phyloP scores from a whole-genome alignment of 139 green algal species.

The Pleodorina starrii region DNA sequence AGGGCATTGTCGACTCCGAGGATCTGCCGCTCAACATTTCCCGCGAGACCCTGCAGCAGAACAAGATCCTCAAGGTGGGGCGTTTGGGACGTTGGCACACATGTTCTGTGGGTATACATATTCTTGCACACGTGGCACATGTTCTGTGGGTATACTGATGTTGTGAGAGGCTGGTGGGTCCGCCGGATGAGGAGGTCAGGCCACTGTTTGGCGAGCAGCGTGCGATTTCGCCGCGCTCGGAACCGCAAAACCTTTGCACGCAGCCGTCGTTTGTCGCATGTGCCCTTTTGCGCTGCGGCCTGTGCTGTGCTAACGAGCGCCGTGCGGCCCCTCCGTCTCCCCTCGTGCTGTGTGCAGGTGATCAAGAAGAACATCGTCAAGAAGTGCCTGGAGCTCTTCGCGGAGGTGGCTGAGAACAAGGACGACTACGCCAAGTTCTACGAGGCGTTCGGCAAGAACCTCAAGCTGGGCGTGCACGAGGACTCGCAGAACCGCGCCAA shows the following conservation, averaged over 20 bases:
- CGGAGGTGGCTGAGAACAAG: constrained; percentile 99
- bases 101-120: too few species aligned
- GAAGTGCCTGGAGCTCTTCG: constrained; percentile 99
- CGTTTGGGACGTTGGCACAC: not conserved
- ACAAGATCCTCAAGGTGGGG: constrained; percentile 99
- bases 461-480: constrained; percentile 99
- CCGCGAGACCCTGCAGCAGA: constrained; percentile 99
- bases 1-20: constrained; percentile 99
- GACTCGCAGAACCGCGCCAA: constrained; percentile 97
- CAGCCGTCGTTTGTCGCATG: too few species aligned
- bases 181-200: too few species aligned
- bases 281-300: too few species aligned
- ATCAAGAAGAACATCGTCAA: constrained; percentile 99
- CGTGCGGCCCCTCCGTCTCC: too few species aligned
- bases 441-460: constrained; percentile 99
- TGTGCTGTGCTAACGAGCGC: too few species aligned
- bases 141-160: too few species aligned
- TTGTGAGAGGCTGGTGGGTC: too few species aligned
- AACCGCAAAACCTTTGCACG: too few species aligned
- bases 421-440: constrained; percentile 99
- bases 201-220: too few species aligned
- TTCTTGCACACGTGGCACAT: too few species aligned
- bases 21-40: constrained; percentile 99
- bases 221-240: too few species aligned
- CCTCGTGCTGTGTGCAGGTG: constrained; percentile 72